Percentiles rank a stretch among this genome's conserved stretches.
Conservation (phyloP, 2,329 filamentous ascomycete species). For the Pestalotiopsis sp. region DNA sequence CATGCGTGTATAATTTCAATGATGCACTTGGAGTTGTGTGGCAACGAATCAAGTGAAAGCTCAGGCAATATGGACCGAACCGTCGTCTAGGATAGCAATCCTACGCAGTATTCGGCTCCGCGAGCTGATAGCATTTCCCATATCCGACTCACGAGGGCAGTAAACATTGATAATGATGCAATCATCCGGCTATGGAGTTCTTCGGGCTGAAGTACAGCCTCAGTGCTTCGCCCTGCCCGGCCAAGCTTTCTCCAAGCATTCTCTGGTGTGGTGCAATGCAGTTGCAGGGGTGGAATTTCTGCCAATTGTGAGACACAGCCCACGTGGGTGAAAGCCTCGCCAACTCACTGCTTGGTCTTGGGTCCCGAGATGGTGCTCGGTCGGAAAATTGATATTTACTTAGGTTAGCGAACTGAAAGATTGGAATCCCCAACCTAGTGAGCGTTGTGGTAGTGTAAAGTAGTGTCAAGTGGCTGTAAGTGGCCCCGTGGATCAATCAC, state of each 20-base stretch:
- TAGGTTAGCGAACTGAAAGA: neutral
- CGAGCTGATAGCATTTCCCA: no score
- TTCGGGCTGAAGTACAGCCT: neutral
- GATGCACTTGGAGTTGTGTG: no score
- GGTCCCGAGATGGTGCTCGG: neutral
- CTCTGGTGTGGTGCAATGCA: neutral
- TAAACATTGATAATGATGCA: neutral
- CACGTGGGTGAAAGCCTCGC: neutral
- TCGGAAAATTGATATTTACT: neutral
- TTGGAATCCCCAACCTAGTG: neutral
- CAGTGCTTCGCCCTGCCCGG: neutral
- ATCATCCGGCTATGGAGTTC: neutral
- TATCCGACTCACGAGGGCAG: no score
- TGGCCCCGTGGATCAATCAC: neutral
- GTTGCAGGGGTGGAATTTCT: neutral
- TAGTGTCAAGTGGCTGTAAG: neutral
- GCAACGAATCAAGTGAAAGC: no score
- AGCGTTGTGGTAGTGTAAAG: no score
- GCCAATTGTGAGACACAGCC: neutral
- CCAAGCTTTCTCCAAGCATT: conserved; percentile 4
- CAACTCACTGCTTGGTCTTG: neutral
- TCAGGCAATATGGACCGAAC: no score
- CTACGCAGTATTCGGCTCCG: no score
- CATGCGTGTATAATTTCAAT: no score
- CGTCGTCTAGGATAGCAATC: no score